Evolutionary conservation across 768 basidiomycete species (phyloP).

Genomic region (Lentinula guzmanii): DNA sequence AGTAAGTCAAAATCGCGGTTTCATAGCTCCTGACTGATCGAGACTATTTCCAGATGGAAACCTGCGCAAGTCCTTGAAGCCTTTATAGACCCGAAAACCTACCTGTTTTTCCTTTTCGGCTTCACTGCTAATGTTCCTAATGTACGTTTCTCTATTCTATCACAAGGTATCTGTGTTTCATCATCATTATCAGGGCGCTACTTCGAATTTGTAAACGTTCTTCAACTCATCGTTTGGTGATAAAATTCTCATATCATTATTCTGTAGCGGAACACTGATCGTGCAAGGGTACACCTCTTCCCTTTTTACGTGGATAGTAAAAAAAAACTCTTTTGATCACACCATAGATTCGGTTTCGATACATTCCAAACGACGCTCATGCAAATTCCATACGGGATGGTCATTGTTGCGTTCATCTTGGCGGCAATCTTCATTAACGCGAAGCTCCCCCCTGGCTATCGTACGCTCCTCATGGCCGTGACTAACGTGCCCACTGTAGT

Average conservation of each 20-base stretch:
- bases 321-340: background rate
- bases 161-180: background rate
- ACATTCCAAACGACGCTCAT: constrained; percentile 20
- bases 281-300: constrained; percentile 14
- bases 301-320: too few relatives aligned
- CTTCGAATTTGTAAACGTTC: constrained; percentile 18
- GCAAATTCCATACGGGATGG: constrained; percentile 18
- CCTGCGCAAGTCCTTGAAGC: constrained; percentile 18
- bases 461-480: constrained; percentile 18
- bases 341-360: constrained; percentile 20
- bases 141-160: constrained; percentile 2
- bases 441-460: constrained; percentile 15
- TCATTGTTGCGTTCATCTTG: constrained; percentile 17
- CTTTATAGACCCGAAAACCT: constrained; percentile 26
- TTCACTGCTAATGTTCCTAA: constrained; percentile 21
- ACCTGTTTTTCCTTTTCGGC: constrained; percentile 24
- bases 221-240: background rate
- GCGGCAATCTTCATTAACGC: constrained; percentile 13
- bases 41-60: constrained; percentile 7
- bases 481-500: constrained; percentile 18
- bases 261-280: constrained; percentile 16
- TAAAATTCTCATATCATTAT: background rate
- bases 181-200: constrained; percentile 13
- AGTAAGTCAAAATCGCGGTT: constrained; percentile 5
- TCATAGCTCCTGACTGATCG: background rate